These are phyloP conservation scores for Colletotrichum chrysophilum DNA, from an alignment of 2,329 filamentous ascomycete genomes.

Conservation along the genomic window DNA sequence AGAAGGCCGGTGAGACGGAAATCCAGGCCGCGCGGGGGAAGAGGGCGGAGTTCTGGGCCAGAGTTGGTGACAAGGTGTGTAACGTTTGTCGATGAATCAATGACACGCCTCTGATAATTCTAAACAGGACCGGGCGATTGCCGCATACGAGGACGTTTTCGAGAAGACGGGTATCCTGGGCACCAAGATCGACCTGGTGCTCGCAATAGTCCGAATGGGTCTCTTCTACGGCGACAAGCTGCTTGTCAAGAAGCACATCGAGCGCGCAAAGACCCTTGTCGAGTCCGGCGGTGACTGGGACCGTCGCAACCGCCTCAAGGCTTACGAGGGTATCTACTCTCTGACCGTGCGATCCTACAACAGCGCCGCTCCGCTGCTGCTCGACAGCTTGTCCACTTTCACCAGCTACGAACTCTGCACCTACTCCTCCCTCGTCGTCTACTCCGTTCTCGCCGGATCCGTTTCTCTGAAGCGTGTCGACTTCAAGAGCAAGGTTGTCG, in stretches of 20 bases:
- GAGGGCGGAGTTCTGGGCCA: slow-evolving; percentile 93
- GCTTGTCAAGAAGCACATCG: slow-evolving; percentile 91
- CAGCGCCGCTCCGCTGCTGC: slow-evolving; percentile 86
- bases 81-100: not conserved
- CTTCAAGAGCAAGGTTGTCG: slow-evolving; percentile 98
- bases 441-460: slow-evolving; percentile 92
- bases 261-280: slow-evolving; percentile 86
- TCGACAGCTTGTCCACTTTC: slow-evolving; percentile 97
- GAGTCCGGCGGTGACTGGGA: slow-evolving; percentile 99
- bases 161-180: slow-evolving; percentile 98
- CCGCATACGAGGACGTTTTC: slow-evolving; percentile 89
- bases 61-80: slow-evolving; percentile 91
- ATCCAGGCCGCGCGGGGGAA: slow-evolving; percentile 92
- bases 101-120: slow-evolving; percentile 12
- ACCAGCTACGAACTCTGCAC: slow-evolving; percentile 98
- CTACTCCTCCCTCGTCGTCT: slow-evolving; percentile 93
- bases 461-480: slow-evolving; percentile 95
- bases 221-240: slow-evolving; percentile 95
- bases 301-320: slow-evolving; percentile 96
- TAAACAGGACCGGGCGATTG: slow-evolving; percentile 86
- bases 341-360: slow-evolving; percentile 92
- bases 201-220: slow-evolving; percentile 94
- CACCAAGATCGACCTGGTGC: slow-evolving; percentile 95
- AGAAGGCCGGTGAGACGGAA: slow-evolving; percentile 96
- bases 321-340: slow-evolving; percentile 93